Evolutionary conservation across 352 stramenopile species (phyloP), one percentile per base, ranked within the genome.

Genomic region (Globisporangium cylindrosporum): DNA sequence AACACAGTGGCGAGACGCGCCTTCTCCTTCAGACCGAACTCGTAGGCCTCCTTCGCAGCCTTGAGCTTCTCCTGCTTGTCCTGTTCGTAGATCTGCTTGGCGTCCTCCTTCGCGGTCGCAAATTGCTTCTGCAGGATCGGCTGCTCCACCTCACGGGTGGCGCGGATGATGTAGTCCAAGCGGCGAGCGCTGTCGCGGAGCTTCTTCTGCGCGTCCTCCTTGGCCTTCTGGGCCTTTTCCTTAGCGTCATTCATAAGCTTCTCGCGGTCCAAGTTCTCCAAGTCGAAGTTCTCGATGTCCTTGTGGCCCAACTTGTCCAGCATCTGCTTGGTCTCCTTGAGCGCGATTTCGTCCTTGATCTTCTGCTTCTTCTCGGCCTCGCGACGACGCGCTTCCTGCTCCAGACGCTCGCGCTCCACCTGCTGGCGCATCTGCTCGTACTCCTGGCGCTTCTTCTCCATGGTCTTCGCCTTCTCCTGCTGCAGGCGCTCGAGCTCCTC

Each of bases 81-180:
- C 67, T 96, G 86, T 60, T 89, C 80, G 66, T 90, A 82, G 49
- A 75, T 64, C 64, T 80, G 73, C 59, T 91, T 79, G 36, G 85
- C 80, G 34, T 86, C 70, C 6, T 91, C 76, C 66, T 96, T 93
- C 36, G 97, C 93, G 64, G 86, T 61, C 54, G 91, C 80, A 15
- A 86, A 73, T 51, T 93, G 86, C 61, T 91, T 78, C 69, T 98
- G 90, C 72, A 98, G 81, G 62, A 98, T 88, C 32, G 92, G 92
- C 67, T 97, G 80, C 70, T 98, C 96, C 68, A 98, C 96, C 66
- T 99, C 97, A 62, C 97, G 92, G n/a, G 98, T 95, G 18, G 97
- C 97, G 70, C 97, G 92, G 27, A 98, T 93, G 65, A 98, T 91
- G 78, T 99, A 98, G 80, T 99, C 96, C 8, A 99, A 80, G 25